Evolutionary conservation across 164 flowering plant species (phyloP), one percentile per base, ranked within the genome.

Genomic region (Liriodendron chinense): DNA sequence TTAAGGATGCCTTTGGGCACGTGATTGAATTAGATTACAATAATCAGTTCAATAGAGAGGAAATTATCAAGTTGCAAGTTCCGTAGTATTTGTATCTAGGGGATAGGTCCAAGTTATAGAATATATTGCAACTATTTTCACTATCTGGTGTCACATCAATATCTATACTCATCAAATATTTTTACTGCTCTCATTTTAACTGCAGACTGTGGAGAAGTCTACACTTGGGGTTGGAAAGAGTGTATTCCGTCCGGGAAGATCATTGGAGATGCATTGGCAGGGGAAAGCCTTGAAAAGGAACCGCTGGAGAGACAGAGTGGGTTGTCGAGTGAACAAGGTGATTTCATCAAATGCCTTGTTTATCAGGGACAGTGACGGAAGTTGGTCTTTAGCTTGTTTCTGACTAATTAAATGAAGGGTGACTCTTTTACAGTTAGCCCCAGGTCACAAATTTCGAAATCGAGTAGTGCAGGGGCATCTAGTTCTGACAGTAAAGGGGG

Each of bases 161-260:
- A 21, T 70, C n/a, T 18, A 34, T 69, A 53, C 59, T 12, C 59
- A 0, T 53, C 59, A 53, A 43, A 47, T 69, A 20, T 69, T 16
- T 69, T 14, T 47, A 49, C 56, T 43, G 49, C 71, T 14, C 1
- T 69, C 2, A 9, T 49, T 20, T 8, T 8, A 59, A 74, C 14
- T 48, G 56, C 85, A 96, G 99, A 82, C 0, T 66, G 22, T 48
- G 96, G 91, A 69, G 92, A 91, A 79, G 98, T 94, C 75, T 94
- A 91, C 76, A 94, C 98, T 5, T 96, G 99, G 99, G 99, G 98
- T 50, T 96, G 99, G 99, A 94, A 91, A 80, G 99, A 96, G 78
- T 96, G 98, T 82, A 83, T 96, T 50, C 99, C 99, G 10, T 88
- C 97, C 69, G 99, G 97, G 23, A 94, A 88, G 83, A 86, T 93